Evolutionary conservation across 1,139 yeast species (phyloP), one percentile per base, ranked within the genome.

Genomic region (Maudiozyma humilis): DNA sequence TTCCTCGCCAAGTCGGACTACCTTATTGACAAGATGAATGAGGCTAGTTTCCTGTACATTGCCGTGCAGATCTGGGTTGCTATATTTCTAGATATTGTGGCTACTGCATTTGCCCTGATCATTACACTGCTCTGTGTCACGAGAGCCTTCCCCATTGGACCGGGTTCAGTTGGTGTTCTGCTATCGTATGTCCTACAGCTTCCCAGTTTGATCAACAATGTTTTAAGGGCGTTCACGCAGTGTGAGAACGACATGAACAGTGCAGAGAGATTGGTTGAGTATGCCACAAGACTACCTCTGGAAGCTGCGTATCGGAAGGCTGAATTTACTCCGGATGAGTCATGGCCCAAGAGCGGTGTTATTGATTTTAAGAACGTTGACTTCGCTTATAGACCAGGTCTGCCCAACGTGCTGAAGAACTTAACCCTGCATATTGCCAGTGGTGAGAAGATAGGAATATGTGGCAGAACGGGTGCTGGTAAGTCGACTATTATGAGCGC

Each of bases 231-330:
- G 3, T 64, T 69, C 48, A 83, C 94, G 0, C 80, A 79, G 56
- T 76, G 82, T 25, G 95, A 86, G 60, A 85, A 83, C 63, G 82
- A 82, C 57, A 75, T 86, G 87, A 85, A 83, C 56, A 79, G 93
- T 6, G 91, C 81, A n/a, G 95, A 87, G 65, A 74, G 96, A 59
- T 64, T 87, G 43, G 72, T 77, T 48, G 75, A 79, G 46, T 85
- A 85, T 63, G 91, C 89, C 0, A 70, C 72, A 18, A 79, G 81
- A 25, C 64, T 86, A 44, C 84, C 82, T 0, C 75, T 72, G 51
- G 91, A 82, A 56, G 79, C 82, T 0, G 68, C 75, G 0, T 75
- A 76, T 58, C 65, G 62, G 35, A 76, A 72, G 43, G 67, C 74
- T 0, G 85, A 74, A 38, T 68, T 69, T 3, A 63, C 71, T 4